Evolutionary conservation across 805 yeast species (phyloP).

Genomic region (Clavispora carvajalis): DNA sequence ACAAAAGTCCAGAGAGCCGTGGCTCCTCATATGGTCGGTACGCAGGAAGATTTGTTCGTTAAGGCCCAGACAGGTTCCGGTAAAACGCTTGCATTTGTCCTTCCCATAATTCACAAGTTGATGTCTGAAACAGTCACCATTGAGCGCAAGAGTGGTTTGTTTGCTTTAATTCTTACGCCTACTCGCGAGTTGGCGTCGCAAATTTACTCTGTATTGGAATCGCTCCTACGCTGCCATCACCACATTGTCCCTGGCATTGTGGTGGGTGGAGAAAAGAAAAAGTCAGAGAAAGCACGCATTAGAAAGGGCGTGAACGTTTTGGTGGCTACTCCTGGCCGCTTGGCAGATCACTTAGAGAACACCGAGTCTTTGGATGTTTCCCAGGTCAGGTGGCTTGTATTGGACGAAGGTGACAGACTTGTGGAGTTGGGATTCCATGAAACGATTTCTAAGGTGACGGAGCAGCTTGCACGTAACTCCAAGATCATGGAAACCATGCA

Average conservation of each 20-base stretch:
- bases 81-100: constrained; percentile 80
- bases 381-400: constrained; percentile 76
- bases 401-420: constrained; percentile 95
- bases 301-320: constrained; percentile 93
- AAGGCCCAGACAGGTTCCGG: constrained; percentile 99
- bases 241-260: constrained; percentile 92
- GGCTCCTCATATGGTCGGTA: constrained; percentile 49
- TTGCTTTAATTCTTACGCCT: constrained; percentile 86
- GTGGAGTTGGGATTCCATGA: constrained; percentile 97
- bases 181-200: constrained; percentile 94
- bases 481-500: constrained; percentile 31
- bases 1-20: constrained; percentile 84
- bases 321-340: constrained; percentile 97
- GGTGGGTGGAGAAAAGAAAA: constrained; percentile 97
- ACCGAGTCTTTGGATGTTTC: constrained; percentile 70
- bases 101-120: constrained; percentile 76
- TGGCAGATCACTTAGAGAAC: constrained; percentile 90
- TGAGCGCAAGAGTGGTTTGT: constrained; percentile 70
- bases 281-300: constrained; percentile 90
- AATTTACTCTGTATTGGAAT: constrained; percentile 75
- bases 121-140: constrained; percentile 45
- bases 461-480: constrained; percentile 45
- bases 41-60: constrained; percentile 66
- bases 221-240: constrained; percentile 69
- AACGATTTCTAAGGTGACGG: constrained; percentile 72